Conservation (phyloP, 1,284 basidiomycete species). For the Tetrapyrgos nigripes region DNA sequence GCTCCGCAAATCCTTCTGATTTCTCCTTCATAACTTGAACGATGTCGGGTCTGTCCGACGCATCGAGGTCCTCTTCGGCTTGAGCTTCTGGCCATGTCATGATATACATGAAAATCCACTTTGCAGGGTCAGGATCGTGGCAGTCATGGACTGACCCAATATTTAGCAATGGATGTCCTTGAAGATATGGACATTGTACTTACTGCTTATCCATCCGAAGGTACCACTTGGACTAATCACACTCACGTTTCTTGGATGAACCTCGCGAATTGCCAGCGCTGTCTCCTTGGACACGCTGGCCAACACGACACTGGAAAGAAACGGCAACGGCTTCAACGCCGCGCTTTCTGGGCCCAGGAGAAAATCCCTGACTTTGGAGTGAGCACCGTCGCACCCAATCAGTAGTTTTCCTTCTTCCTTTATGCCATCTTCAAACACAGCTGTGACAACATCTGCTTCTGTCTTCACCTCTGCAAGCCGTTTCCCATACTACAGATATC, state of each 20-base stretch:
- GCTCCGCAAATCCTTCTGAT: neutral
- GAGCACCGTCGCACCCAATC: slow-evolving; percentile 9
- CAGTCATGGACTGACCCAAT: neutral
- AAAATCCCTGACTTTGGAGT: slow-evolving; percentile 6
- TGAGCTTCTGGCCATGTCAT: neutral
- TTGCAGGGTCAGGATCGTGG: neutral
- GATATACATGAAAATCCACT: slow-evolving; percentile 2
- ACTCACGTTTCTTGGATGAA: neutral
- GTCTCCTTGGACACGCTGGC: neutral
- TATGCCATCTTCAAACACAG: slow-evolving; percentile 3
- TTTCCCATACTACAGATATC: slow-evolving; percentile 13
- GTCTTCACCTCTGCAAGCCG: neutral
- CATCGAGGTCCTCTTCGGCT: neutral
- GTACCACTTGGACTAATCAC: neutral
- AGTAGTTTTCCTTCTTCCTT: neutral
- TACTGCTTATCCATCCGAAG: slow-evolving; percentile 2
- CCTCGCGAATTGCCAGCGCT: neutral
- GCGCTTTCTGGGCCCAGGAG: slow-evolving; percentile 9
- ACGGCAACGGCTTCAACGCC: neutral
- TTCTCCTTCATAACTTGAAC: neutral
- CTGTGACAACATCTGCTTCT: neutral
- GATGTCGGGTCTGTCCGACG: neutral
- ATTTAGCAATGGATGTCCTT: neutral
- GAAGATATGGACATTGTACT: neutral
- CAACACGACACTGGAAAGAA: neutral